These are phyloP conservation scores for Yamadazyma siamensis DNA, from an alignment of 1,139 yeast genomes.

Conservation along the genomic window DNA sequence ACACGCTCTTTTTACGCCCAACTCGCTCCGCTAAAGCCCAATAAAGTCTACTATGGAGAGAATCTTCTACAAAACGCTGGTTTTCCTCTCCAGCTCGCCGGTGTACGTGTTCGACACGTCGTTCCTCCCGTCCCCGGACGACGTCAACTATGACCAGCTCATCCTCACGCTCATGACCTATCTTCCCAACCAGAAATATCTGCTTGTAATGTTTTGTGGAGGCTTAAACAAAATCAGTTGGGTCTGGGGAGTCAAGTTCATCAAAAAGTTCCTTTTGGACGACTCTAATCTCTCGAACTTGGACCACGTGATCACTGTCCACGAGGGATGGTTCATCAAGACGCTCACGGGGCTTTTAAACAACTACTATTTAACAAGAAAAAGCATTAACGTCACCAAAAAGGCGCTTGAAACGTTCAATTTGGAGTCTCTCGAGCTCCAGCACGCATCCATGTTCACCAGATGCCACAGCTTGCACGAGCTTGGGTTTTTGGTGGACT, in stretches of 20 bases:
- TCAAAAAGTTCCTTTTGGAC: conserved; percentile 61
- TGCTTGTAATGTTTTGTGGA: conserved; percentile 71
- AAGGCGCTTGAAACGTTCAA: conserved; percentile 28
- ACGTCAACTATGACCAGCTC: conserved; percentile 38
- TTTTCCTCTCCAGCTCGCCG: conserved; percentile 58
- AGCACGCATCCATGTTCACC: conserved; percentile 9
- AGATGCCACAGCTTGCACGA: conserved; percentile 55
- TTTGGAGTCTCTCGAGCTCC: conserved; percentile 5
- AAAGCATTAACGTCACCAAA: conserved; percentile 28
- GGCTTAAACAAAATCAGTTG: conserved; percentile 69
- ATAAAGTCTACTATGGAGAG: too few species aligned
- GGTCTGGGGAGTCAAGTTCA: conserved; percentile 78
- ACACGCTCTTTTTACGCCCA: too few species aligned
- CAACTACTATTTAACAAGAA: conserved; percentile 28
- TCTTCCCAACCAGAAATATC: conserved; percentile 58
- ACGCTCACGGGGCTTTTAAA: conserved; percentile 73
- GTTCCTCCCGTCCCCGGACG: conserved; percentile 60
- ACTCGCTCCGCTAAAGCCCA: too few species aligned
- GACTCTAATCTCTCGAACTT: conserved; percentile 36
- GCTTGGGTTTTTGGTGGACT: conserved; percentile 64
- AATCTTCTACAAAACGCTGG: conserved; percentile 58
- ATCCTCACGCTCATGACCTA: conserved; percentile 36
- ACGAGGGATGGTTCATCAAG: conserved; percentile 87
- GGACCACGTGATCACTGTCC: conserved; percentile 69
- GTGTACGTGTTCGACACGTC: conserved; percentile 73